Percentiles rank a stretch among this genome's conserved stretches.
Conservation (phyloP, 495 filamentous ascomycete species). For the Neurospora sp. region DNA sequence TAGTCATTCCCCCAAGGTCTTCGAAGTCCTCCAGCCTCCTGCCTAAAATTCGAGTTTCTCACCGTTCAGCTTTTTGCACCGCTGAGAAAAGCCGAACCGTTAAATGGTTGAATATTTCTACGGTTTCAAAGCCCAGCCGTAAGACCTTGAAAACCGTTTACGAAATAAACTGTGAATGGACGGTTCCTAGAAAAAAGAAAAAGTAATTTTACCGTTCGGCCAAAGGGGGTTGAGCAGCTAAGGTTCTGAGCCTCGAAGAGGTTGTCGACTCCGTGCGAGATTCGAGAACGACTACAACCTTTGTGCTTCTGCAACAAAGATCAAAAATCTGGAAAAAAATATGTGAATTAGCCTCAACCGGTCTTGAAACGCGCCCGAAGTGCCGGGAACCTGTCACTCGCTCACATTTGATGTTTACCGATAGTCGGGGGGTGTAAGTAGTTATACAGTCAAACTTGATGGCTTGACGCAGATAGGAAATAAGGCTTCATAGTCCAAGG, state of each 20-base stretch:
- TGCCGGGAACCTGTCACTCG: background rate
- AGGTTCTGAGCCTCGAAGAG: background rate
- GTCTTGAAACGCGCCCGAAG: background rate
- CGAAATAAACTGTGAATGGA: too few species aligned
- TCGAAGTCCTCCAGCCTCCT: too few species aligned
- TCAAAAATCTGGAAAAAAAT: background rate
- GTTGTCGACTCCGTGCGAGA: background rate
- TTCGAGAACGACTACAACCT: background rate
- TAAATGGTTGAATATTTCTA: too few species aligned
- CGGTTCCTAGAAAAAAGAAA: too few species aligned
- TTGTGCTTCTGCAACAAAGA: background rate
- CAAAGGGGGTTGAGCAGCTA: too few species aligned
- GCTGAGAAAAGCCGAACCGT: too few species aligned
- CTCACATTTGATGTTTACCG: background rate
- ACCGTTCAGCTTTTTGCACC: too few species aligned
- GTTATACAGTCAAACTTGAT: background rate
- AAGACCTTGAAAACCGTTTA: too few species aligned
- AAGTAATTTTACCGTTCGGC: too few species aligned
- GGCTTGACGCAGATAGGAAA: background rate
- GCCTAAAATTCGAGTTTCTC: too few species aligned
- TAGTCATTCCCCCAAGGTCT: too few species aligned
- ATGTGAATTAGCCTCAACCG: background rate
- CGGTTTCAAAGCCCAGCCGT: too few species aligned
- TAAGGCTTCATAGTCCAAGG: background rate
- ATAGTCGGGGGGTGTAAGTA: background rate